Evolutionary conservation across 2,329 filamentous ascomycete species (phyloP).

Genomic region (Aspergillus quadrilineatus): DNA sequence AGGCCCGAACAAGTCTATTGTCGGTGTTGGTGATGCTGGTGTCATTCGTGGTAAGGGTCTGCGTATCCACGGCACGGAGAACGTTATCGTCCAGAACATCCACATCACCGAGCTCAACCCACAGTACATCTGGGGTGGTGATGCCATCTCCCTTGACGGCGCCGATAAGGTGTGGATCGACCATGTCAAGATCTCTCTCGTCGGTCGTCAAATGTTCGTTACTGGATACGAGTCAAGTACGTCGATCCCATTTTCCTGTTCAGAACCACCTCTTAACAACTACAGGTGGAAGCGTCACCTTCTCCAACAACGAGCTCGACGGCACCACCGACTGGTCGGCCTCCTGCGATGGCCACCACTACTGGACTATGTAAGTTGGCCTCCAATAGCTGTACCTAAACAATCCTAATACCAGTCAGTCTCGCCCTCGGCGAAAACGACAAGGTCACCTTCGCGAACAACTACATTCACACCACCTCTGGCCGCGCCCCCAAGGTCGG

Average conservation of each 20-base stretch:
- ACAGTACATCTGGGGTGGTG: slow-evolving; percentile 58
- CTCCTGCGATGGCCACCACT: slow-evolving; percentile 58
- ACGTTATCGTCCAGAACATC: slow-evolving; percentile 61
- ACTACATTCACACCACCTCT: slow-evolving; percentile 59
- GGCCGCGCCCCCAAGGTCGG: slow-evolving; percentile 58
- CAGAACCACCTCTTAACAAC: slow-evolving; percentile 39
- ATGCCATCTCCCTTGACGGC: slow-evolving; percentile 54
- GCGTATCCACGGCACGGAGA: slow-evolving; percentile 46
- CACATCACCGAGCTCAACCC: slow-evolving; percentile 55
- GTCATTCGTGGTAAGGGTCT: slow-evolving; percentile 58
- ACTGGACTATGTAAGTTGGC: slow-evolving; percentile 51
- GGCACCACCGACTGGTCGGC: slow-evolving; percentile 55
- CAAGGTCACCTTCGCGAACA: slow-evolving; percentile 57
- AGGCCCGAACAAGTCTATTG: slow-evolving; percentile 56
- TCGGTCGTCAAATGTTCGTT: slow-evolving; percentile 34
- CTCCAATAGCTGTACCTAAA: no score
- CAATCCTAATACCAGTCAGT: slow-evolving; percentile 12
- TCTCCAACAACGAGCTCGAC: slow-evolving; percentile 61
- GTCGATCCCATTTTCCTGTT: slow-evolving; percentile 50
- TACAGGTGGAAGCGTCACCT: slow-evolving; percentile 13
- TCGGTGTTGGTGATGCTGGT: slow-evolving; percentile 54
- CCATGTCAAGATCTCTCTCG: slow-evolving; percentile 44
- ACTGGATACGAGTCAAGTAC: slow-evolving; percentile 25
- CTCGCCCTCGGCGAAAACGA: slow-evolving; percentile 57
- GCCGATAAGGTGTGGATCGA: slow-evolving; percentile 48